phyloP scores from a whole-genome alignment of 1,284 basidiomycete genomes.

The Singerocomus rubriflavus region DNA sequence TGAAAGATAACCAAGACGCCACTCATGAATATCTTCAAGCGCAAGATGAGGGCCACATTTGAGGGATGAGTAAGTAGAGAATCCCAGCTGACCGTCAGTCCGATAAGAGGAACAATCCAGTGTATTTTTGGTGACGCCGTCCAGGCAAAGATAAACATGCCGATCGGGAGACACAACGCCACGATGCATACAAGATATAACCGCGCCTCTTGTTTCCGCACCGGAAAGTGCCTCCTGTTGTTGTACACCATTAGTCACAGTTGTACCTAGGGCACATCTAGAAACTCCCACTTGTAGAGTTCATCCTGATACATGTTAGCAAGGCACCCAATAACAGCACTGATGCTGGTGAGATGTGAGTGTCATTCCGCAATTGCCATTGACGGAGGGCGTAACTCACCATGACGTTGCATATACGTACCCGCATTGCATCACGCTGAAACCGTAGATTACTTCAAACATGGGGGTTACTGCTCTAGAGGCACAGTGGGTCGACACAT shows the following conservation, averaged over 20 bases:
- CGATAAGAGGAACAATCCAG: conserved; percentile 45
- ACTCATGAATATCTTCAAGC: conserved; percentile 49
- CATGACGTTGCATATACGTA: conserved; percentile 56
- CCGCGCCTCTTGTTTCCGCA: conserved; percentile 58
- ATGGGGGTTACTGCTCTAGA: conserved; percentile 59
- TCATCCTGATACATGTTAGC: conserved; percentile 64
- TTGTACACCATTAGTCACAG: neutral
- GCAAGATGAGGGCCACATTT: conserved; percentile 23
- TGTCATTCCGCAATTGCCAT: neutral
- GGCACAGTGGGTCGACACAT: neutral
- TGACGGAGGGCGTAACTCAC: conserved; percentile 38
- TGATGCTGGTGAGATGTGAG: conserved; percentile 45
- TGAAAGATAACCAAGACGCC: conserved; percentile 59
- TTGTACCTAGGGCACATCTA: neutral
- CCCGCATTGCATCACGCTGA: conserved; percentile 63
- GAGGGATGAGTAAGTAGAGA: neutral
- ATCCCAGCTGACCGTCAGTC: conserved; percentile 35
- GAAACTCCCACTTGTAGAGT: conserved; percentile 52
- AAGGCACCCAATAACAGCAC: conserved; percentile 54
- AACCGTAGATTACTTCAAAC: conserved; percentile 61
- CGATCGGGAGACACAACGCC: conserved; percentile 49
- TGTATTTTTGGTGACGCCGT: conserved; percentile 27
- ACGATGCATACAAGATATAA: conserved; percentile 54
- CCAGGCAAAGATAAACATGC: conserved; percentile 27
- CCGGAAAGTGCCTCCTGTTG: conserved; percentile 27